Percentiles rank a stretch among this genome's conserved stretches.
These are phyloP conservation scores for Reutealis trisperma DNA, from an alignment of 345 rosid genomes.

Conservation along the genomic window DNA sequence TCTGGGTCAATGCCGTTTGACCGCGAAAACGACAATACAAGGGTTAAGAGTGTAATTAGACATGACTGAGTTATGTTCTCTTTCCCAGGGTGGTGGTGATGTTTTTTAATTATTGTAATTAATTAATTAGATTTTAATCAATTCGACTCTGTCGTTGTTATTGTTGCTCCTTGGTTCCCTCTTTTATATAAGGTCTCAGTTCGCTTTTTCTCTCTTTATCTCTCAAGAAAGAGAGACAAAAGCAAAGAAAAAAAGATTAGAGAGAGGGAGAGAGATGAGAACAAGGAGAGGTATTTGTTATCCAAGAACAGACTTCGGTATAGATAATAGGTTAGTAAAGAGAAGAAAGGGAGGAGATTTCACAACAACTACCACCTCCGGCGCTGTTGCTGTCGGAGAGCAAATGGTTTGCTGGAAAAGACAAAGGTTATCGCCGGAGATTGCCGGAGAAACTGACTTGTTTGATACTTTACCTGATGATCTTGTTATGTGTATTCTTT, in stretches of 20 bases:
- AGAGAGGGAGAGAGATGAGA: constrained; percentile 42
- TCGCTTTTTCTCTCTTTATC: constrained; percentile 28
- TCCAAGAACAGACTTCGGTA: constrained; percentile 33
- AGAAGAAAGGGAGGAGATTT: constrained; percentile 6
- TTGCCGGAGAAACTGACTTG: constrained; percentile 34
- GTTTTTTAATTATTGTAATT: background rate
- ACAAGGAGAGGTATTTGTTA: constrained; percentile 56
- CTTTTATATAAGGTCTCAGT: constrained; percentile 39
- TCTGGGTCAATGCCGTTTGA: constrained; percentile 62
- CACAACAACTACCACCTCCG: background rate
- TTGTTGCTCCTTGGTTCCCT: constrained; percentile 19
- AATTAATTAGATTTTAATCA: constrained; percentile 8
- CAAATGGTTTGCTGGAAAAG: constrained; percentile 37
- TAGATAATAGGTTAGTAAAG: constrained; percentile 14
- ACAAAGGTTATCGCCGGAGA: constrained; percentile 34
- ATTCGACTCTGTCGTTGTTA: constrained; percentile 37
- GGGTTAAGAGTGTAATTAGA: constrained; percentile 34
- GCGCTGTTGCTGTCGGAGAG: constrained; percentile 20
- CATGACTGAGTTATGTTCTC: background rate
- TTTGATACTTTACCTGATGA: constrained; percentile 80
- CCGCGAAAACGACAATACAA: constrained; percentile 37
- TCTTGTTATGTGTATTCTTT: constrained; percentile 64
- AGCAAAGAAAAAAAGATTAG: background rate
- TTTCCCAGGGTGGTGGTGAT: background rate
- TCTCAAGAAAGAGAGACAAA: constrained; percentile 23